Conservation (phyloP, 2,329 filamentous ascomycete species). For the Ambrosiella beaveri region DNA sequence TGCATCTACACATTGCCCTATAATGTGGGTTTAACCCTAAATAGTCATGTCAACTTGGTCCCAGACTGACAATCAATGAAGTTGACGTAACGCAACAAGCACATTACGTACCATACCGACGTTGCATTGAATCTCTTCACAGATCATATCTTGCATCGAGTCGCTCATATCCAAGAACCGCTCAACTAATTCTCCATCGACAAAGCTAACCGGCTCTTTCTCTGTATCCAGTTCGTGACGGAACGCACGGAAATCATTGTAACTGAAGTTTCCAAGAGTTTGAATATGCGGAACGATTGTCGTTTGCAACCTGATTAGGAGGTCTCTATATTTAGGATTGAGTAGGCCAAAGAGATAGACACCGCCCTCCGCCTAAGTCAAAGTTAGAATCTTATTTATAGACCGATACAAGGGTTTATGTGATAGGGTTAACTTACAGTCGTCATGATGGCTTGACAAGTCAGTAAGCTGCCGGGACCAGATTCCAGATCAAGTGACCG, state of each 20-base stretch:
- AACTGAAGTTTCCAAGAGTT: constrained; percentile 56
- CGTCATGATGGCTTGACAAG: constrained; percentile 71
- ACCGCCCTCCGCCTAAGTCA: constrained; percentile 59
- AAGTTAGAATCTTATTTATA: constrained; percentile 14
- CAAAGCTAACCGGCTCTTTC: constrained; percentile 66
- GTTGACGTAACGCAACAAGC: constrained; percentile 43
- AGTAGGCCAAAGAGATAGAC: constrained; percentile 83
- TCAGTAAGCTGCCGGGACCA: constrained; percentile 46
- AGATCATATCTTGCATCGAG: constrained; percentile 34
- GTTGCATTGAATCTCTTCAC: constrained; percentile 31
- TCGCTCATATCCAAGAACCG: constrained; percentile 58
- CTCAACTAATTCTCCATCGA: constrained; percentile 86
- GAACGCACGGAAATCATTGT: constrained; percentile 68
- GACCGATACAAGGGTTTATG: neutral
- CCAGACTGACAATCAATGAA: constrained; percentile 30
- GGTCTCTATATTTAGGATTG: constrained; percentile 50
- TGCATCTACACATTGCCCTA: neutral
- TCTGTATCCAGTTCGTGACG: constrained; percentile 54
- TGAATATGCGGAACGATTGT: constrained; percentile 49
- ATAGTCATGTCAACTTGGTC: neutral
- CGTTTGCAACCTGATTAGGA: constrained; percentile 66
- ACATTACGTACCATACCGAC: constrained; percentile 45
- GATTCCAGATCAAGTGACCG: constrained; percentile 52
- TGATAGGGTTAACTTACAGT: constrained; percentile 43
- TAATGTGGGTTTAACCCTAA: neutral